Evolutionary conservation across 306 rosid species (phyloP).

Genomic region (Prunus fruticosa): DNA sequence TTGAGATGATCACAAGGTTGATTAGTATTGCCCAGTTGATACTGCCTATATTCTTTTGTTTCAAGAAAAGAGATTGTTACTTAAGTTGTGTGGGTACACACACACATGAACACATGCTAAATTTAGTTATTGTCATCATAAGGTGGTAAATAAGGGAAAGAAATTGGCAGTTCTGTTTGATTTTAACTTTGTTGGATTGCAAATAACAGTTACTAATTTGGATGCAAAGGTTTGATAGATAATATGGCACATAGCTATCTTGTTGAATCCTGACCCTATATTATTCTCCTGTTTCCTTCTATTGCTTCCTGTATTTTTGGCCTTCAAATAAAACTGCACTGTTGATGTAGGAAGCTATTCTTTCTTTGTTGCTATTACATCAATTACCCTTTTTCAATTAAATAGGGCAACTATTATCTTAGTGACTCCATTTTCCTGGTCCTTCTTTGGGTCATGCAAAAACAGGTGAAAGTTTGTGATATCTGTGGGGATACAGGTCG

Average conservation of each 20-base stretch:
- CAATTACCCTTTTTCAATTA: background rate
- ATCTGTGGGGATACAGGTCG: constrained; percentile 32
- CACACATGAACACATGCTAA: background rate
- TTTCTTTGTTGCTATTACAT: background rate
- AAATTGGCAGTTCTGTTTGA: background rate
- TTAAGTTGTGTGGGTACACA: background rate
- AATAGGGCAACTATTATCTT: background rate
- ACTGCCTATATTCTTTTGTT: no score
- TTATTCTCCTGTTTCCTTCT: background rate
- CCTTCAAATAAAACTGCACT: background rate
- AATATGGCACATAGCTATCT: background rate
- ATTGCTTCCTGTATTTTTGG: background rate
- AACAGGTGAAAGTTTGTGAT: constrained; percentile 39
- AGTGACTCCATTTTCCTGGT: background rate
- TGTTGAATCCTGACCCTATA: background rate
- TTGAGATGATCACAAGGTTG: no score
- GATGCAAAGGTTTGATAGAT: background rate
- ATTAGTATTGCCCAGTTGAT: no score
- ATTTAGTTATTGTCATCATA: background rate
- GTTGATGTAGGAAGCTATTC: background rate
- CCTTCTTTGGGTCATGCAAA: constrained; percentile 5
- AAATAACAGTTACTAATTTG: background rate
- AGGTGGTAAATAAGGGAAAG: background rate
- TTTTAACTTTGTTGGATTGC: background rate
- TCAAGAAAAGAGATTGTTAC: background rate